A percentile compares a stretch with the other conserved stretches of the same genome.
Conservation (phyloP, 2,329 filamentous ascomycete genomes). For the Penicillium olsonii region DNA sequence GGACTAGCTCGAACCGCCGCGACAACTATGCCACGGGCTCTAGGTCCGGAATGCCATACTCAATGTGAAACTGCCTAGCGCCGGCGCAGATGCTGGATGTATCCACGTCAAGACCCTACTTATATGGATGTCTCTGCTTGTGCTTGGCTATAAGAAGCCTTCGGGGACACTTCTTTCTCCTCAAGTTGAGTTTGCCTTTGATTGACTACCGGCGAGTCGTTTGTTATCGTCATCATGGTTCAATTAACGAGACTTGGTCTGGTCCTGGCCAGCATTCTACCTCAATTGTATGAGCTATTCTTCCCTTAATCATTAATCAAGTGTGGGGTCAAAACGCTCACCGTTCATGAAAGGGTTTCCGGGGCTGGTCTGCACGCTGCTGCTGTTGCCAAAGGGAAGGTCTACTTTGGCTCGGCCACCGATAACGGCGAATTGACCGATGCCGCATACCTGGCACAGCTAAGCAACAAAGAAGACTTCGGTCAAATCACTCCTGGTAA, state of each 20-base stretch:
- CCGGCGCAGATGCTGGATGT: background rate
- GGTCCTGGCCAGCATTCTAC: slow-evolving; percentile 26
- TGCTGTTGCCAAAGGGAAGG: slow-evolving; percentile 57
- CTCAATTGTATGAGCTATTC: slow-evolving; percentile 18
- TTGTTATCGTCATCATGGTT: slow-evolving; percentile 20
- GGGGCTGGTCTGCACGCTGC: slow-evolving; percentile 29
- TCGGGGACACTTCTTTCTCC: background rate
- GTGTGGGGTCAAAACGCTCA: background rate
- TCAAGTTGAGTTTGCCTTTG: background rate
- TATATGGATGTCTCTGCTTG: background rate
- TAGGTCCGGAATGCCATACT: slow-evolving; percentile 9
- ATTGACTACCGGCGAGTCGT: background rate
- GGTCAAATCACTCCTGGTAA: slow-evolving; percentile 67
- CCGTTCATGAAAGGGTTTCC: slow-evolving; percentile 12
- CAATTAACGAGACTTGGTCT: slow-evolving; percentile 17
- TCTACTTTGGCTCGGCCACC: slow-evolving; percentile 61
- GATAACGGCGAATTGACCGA: slow-evolving; percentile 59
- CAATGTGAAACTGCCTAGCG: slow-evolving; percentile 4
- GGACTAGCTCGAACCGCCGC: slow-evolving; percentile 10
- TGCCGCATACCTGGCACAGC: slow-evolving; percentile 56
- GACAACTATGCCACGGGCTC: slow-evolving; percentile 21
- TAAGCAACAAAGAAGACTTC: slow-evolving; percentile 63
- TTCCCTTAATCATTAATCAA: background rate
- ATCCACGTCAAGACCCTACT: background rate
- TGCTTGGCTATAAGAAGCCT: slow-evolving; percentile 8